These are phyloP conservation scores for Amanita pallidorosea DNA, from an alignment of 768 basidiomycete genomes.

Conservation along the genomic window DNA sequence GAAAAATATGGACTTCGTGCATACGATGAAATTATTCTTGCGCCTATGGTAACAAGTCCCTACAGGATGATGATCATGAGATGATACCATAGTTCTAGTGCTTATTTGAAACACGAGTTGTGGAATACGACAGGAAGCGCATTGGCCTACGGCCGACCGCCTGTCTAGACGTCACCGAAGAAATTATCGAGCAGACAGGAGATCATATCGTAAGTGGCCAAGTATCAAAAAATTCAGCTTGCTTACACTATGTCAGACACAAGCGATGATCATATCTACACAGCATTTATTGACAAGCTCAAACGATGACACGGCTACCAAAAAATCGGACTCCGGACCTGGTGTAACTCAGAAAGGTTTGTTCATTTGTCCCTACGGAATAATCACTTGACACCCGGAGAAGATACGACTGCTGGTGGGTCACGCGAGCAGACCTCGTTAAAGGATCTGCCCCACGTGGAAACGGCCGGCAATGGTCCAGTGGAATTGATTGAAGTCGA, in stretches of 20 bases:
- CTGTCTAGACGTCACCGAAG: constrained; percentile 56
- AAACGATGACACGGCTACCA: neutral
- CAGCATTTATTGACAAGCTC: constrained; percentile 54
- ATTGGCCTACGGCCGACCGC: constrained; percentile 36
- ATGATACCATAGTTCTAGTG: constrained; percentile 39
- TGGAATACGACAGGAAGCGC: constrained; percentile 79
- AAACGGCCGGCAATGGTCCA: constrained; percentile 16
- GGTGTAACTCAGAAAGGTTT: neutral
- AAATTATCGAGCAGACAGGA: constrained; percentile 47
- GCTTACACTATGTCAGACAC: constrained; percentile 42
- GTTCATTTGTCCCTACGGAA: neutral
- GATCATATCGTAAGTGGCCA: constrained; percentile 38
- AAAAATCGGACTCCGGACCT: neutral
- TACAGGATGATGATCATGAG: constrained; percentile 10
- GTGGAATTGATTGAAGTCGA: constrained; percentile 42
- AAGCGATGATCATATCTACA: constrained; percentile 87
- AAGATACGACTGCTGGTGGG: neutral
- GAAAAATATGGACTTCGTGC: constrained; percentile 85
- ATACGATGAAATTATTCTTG: constrained; percentile 92
- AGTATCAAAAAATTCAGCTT: neutral
- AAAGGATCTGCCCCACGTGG: constrained; percentile 9
- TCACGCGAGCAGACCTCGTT: neutral
- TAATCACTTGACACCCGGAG: neutral
- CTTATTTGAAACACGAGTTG: constrained; percentile 86
- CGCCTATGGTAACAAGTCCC: constrained; percentile 62